These are phyloP conservation scores for Eucalyptus victrix DNA, from an alignment of 345 rosid genomes.

Conservation along the genomic window DNA sequence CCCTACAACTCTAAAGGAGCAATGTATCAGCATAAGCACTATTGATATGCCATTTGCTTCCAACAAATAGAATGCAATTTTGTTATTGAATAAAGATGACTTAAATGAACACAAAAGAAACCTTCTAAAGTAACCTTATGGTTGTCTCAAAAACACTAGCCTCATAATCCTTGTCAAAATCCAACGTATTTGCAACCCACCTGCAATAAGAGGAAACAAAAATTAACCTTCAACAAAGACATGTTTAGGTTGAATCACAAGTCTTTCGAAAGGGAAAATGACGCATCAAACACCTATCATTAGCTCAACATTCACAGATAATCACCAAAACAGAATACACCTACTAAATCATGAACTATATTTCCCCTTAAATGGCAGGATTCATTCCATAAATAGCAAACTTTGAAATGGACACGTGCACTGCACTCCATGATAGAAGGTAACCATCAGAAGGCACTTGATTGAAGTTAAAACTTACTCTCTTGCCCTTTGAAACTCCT, in stretches of 20 bases:
- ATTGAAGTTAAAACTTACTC: slow-evolving; percentile 46
- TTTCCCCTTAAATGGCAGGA: background rate
- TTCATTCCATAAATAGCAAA: background rate
- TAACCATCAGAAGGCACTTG: background rate
- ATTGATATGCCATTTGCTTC: background rate
- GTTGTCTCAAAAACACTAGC: slow-evolving; percentile 99
- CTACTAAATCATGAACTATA: background rate
- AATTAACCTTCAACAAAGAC: background rate
- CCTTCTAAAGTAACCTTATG: slow-evolving; percentile 88
- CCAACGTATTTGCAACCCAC: slow-evolving; percentile 90
- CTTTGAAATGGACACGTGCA: background rate
- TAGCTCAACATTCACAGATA: background rate
- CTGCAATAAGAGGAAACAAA: slow-evolving; percentile 21
- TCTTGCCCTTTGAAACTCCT: slow-evolving; percentile 79
- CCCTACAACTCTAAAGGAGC: slow-evolving; percentile 72
- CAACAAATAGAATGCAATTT: background rate
- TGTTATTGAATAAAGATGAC: background rate
- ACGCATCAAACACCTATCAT: background rate
- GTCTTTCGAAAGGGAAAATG: too few species aligned
- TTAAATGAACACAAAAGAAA: slow-evolving; percentile 40
- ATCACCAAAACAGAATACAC: background rate
- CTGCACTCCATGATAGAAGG: background rate
- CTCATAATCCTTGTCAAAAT: slow-evolving; percentile 83
- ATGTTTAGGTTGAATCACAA: background rate
- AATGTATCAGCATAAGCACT: background rate